Base-by-base conservation (phyloP, 306 rosid genomes). In the Mimosa bimucronata region DNA sequence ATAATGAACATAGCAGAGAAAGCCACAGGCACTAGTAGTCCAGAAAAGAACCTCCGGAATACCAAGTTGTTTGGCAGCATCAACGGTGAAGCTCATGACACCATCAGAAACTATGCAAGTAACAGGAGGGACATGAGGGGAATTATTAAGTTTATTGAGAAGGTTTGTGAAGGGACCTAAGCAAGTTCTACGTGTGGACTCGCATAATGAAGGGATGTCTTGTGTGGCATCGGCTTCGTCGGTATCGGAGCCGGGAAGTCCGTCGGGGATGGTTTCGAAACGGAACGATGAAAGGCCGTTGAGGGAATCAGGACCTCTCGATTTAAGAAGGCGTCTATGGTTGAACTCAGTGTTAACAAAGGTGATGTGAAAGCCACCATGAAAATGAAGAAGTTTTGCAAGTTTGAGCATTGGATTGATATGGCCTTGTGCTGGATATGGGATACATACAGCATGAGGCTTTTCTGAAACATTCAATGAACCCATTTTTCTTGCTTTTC, bases 331-430 rank as follows among this genome's bases (percentile, higher is more conserved):
- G 25, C 81, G 50, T 14, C 13, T 66, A n/a, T 77, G 81, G 75
- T 66, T 77, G 74, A 30, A 77, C 61, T 77, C 81, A 6, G 67
- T n/a, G 73, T 64, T 64, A 23, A 77, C 52, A 29, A 65, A 77
- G 4, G 80, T 77, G n/a, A 66, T 77, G 74, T 44, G 41, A 21
- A 78, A 78, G 70, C 82, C 82, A 60, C 82, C 82, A n/a, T 29
- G 60, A 7, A 9, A 15, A n/a, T 78, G 42, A 12, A 78, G 82
- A 4, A 78, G 41, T 19, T 69, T 78, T 14, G 82, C 82, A 2
- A 78, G 45, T 29, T 78, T 66, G 1, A 77, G 7, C 74, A 77
- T 19, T 15, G 66, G 29, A 37, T 29, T 77, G 18, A 77, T 19
- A 34, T 78, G 67, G 11, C 75, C 81, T 37, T 78, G 75, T n/a